These are phyloP conservation scores for Cytidiella melzeri DNA, from an alignment of 768 basidiomycete species.

Conservation along the genomic window DNA sequence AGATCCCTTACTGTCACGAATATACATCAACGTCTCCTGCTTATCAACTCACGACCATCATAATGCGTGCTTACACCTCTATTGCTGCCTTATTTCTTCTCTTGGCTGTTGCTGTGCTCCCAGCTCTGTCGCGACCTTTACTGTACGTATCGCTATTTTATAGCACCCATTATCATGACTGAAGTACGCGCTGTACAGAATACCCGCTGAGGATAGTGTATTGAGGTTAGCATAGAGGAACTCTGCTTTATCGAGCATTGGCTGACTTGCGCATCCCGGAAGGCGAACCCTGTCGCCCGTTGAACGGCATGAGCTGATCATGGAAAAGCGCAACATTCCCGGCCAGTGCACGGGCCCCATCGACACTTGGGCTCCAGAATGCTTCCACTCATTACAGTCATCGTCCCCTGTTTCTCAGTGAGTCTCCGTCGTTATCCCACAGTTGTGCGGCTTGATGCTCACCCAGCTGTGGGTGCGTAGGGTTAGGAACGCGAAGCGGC, in stretches of 20 bases:
- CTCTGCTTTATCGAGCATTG: background rate
- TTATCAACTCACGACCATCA: background rate
- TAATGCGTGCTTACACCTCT: background rate
- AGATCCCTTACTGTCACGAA: background rate
- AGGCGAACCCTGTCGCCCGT: background rate
- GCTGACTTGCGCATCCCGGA: background rate
- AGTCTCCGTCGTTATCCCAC: background rate
- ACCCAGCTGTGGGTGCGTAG: too few species aligned
- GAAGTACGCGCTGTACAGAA: background rate
- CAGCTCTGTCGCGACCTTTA: background rate
- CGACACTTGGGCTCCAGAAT: background rate
- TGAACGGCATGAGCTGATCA: background rate
- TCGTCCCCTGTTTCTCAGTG: too few species aligned
- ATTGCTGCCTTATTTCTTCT: background rate
- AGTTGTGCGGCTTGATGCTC: background rate
- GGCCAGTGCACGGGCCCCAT: background rate
- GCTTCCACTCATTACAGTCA: background rate
- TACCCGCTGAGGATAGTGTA: background rate
- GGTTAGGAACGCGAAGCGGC: background rate
- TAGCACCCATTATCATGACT: background rate
- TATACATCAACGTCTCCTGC: background rate
- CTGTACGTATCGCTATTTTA: background rate
- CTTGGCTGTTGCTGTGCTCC: background rate
- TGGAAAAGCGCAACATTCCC: background rate
- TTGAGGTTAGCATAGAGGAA: background rate